These are phyloP conservation scores for Saturnispora sekii DNA, from an alignment of 805 yeast species.

Conservation along the genomic window DNA sequence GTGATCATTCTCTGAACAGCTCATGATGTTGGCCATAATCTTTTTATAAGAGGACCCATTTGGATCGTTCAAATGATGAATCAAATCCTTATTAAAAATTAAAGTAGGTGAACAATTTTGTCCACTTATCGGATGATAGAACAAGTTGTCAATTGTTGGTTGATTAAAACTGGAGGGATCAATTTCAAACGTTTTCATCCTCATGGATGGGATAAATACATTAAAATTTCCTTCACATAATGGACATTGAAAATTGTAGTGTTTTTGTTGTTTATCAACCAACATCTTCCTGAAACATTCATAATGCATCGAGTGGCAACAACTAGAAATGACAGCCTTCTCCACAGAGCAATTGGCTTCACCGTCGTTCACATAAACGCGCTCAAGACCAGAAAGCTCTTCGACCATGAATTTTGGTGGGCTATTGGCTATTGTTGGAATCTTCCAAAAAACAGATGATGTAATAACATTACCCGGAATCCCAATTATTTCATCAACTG, in stretches of 20 bases:
- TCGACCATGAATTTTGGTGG: slow-evolving; percentile 22
- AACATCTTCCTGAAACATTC: slow-evolving; percentile 31
- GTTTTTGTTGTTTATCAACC: slow-evolving; percentile 14
- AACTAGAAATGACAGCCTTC: slow-evolving; percentile 32
- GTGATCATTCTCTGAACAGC: not conserved
- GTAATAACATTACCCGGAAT: slow-evolving; percentile 42
- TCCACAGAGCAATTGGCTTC: slow-evolving; percentile 13
- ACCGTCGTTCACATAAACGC: slow-evolving; percentile 3
- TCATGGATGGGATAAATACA: slow-evolving; percentile 35
- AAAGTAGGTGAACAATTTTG: slow-evolving; percentile 23
- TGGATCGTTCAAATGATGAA: slow-evolving; percentile 18
- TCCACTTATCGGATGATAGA: slow-evolving; percentile 12
- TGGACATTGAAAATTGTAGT: slow-evolving; percentile 34
- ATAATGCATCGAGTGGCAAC: slow-evolving; percentile 47
- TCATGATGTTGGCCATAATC: slow-evolving; percentile 19
- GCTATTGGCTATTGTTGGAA: slow-evolving; percentile 29
- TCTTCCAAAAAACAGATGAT: slow-evolving; percentile 41
- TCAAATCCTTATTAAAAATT: slow-evolving; percentile 23
- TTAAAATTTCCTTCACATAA: slow-evolving; percentile 39
- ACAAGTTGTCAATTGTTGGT: not conserved
- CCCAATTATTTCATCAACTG: slow-evolving; percentile 41
- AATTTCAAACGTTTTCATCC: slow-evolving; percentile 20
- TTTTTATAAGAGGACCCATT: slow-evolving; percentile 11
- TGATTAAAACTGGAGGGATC: slow-evolving; percentile 12
- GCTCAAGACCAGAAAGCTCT: slow-evolving; percentile 8